A percentile compares a stretch with the other conserved stretches of the same genome.
phyloP scores from a whole-genome alignment of 2,329 filamentous ascomycete species.

The Knufia petricola region DNA sequence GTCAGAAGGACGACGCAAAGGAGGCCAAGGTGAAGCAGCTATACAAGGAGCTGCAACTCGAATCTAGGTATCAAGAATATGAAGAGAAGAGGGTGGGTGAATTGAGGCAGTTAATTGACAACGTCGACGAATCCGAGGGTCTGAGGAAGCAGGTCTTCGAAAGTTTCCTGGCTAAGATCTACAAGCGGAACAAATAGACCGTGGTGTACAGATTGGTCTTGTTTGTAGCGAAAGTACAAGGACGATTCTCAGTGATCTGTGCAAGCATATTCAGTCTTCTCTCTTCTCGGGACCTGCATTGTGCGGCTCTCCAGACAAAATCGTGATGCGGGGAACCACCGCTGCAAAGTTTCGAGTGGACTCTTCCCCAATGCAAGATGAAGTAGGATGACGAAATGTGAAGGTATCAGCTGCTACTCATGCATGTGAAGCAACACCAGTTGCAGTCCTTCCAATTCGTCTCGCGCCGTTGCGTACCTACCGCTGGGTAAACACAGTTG shows the following conservation, averaged over 20 bases:
- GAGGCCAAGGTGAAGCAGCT: slow-evolving; percentile 83
- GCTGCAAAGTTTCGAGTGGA: too few species aligned
- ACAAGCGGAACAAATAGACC: slow-evolving; percentile 85
- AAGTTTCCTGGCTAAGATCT: slow-evolving; percentile 88
- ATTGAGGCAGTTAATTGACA: slow-evolving; percentile 62
- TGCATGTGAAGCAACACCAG: too few species aligned
- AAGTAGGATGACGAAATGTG: background rate
- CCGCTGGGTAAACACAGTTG: too few species aligned
- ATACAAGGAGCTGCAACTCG: slow-evolving; percentile 74
- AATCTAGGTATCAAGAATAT: slow-evolving; percentile 75
- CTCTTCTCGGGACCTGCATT: background rate
- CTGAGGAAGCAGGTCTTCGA: slow-evolving; percentile 87
- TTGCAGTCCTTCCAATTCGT: too few species aligned
- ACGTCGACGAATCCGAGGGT: slow-evolving; percentile 76
- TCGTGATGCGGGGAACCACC: background rate
- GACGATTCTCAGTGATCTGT: too few species aligned
- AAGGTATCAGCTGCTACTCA: too few species aligned
- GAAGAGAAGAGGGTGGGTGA: slow-evolving; percentile 81
- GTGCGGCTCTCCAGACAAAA: background rate
- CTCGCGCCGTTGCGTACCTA: too few species aligned
- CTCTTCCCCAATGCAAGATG: background rate
- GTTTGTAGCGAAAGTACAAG: too few species aligned
- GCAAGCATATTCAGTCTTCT: too few species aligned
- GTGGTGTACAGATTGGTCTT: background rate
- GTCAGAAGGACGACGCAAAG: slow-evolving; percentile 72